Evolutionary conservation across 2,329 filamentous ascomycete genomes (phyloP), one percentile per base, ranked within the genome.

Genomic region (Aspergillus oerlinghausenensis): DNA sequence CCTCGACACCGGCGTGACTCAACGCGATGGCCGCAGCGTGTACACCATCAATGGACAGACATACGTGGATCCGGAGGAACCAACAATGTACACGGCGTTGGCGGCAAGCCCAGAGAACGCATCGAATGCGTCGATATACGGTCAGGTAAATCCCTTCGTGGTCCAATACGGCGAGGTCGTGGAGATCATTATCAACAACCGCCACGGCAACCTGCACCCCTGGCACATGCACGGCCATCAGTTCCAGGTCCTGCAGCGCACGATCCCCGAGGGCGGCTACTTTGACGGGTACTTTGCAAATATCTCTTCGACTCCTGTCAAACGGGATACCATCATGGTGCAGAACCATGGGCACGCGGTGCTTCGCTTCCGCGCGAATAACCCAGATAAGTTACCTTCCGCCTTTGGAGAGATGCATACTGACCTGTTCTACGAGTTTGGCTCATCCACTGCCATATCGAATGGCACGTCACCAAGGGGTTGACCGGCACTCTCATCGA

Each of bases 31-130:
- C 1, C 83, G 82, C 28, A 63, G 60, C 25, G 67, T 69, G 28
- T 86, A 84, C 58, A 86, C 87, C 73, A 84, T 89, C 55, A 92
- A 93, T 77, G 86, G 89, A 71, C 84, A 90, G 60, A 90, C 88
- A 29, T 96, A 92, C 70, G 82, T 83, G 3, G 55, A 75, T 0
- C 90, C 89, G 50, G 89, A 90, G 69, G 90, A 95, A 0, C 92
- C 91, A 0, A 86, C 88, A 0, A 79, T 96, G 0, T 95, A 92
- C 78, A 90, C 88, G 0, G 89, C 82, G 1, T 78, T 95, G 3
- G 85, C 84, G 0, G 74, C 84, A 1, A 84, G 84, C 17, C 21
- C 59, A 2, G 67, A 74, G 3, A 60, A 80, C 19, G 82, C 84
- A 14, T 79, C 77, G 1, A 79, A 90, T 59, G 77, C 85, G 0